Base-by-base conservation (phyloP, 805 yeast species). In the Scheffersomyces amazonensis region DNA sequence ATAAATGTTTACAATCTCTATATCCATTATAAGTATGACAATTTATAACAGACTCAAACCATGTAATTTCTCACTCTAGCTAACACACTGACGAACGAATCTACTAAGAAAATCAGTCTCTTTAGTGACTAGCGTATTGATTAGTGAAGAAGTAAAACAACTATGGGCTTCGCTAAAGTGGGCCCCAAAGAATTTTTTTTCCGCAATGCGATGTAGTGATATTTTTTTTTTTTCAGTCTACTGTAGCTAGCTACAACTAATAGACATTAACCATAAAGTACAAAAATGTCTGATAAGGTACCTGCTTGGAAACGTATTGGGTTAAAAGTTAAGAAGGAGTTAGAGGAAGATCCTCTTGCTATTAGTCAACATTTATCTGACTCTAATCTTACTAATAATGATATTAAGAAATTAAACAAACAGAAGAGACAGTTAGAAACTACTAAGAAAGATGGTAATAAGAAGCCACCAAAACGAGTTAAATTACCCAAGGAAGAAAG, bases 251-350 rank as follows among this genome's bases (percentile, higher is more conserved):
- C n/a, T n/a, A n/a, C n/a, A n/a, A n/a, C n/a, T n/a, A n/a, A n/a
- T n/a, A n/a, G n/a, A n/a, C n/a, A n/a, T n/a, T n/a, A n/a, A n/a
- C n/a, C n/a, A n/a, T n/a, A n/a, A n/a, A 20, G 6, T 20, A 20
- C n/a, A 23, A 23, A n/a, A 5, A 42, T 40, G 39, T 35, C 36
- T 16, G 39, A 40, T n/a, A 16, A 13, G 13, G 42, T 54, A 27
- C 95, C 95, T 27, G 95, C 95, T 1, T 86, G 95, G 95, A 86
- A 86, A 57, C 71, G 80, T 50, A 69, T 82, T 6, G 95, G 95
- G 20, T 71, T 87, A 30, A 68, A 78, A 50, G 80, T 83, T 38
- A 73, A 79, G 47, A 66, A 72, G 31, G 66, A 67, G 5, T 46
- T 67, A 3, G 65, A 62, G 3, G 56, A 60, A 12, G 82, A 76